Evolutionary conservation across 352 stramenopile species (phyloP).

Genomic region (Globisporangium abappressorium): DNA sequence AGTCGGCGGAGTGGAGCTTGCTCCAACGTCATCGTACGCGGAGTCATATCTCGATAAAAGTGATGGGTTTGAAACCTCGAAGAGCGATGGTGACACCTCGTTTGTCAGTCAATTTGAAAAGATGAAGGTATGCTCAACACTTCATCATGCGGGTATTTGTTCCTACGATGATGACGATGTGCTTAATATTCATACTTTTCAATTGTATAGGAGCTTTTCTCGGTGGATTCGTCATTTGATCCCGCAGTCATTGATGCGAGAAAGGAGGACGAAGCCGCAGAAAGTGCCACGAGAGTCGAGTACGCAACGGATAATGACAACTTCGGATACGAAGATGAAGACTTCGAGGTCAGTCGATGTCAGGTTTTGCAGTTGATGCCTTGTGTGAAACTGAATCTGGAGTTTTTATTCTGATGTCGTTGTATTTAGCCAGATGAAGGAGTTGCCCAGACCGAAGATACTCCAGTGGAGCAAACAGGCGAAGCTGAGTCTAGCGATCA

Average conservation of each 20-base stretch:
- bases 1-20: slow-evolving; percentile 14
- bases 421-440: slow-evolving; percentile 4
- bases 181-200: background rate
- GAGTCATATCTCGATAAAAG: slow-evolving; percentile 1
- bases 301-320: slow-evolving; percentile 22
- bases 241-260: slow-evolving; percentile 2
- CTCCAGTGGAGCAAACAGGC: background rate
- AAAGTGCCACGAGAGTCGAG: background rate
- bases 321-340: slow-evolving; percentile 77
- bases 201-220: slow-evolving; percentile 18
- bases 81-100: slow-evolving; percentile 7
- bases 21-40: background rate
- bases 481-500: background rate
- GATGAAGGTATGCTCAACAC: slow-evolving; percentile 30
- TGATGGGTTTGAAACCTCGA: slow-evolving; percentile 5
- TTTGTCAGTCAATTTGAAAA: slow-evolving; percentile 38
- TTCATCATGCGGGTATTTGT: background rate
- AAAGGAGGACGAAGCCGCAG: slow-evolving; percentile 9
- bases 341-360: slow-evolving; percentile 45
- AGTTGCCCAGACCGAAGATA: background rate
- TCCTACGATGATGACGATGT: background rate
- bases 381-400: background rate
- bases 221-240: slow-evolving; percentile 22
- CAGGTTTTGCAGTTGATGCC: background rate
- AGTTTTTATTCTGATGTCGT: background rate